These are phyloP conservation scores for Microcyclosporella mali DNA, from an alignment of 2,329 filamentous ascomycete species.

Conservation along the genomic window DNA sequence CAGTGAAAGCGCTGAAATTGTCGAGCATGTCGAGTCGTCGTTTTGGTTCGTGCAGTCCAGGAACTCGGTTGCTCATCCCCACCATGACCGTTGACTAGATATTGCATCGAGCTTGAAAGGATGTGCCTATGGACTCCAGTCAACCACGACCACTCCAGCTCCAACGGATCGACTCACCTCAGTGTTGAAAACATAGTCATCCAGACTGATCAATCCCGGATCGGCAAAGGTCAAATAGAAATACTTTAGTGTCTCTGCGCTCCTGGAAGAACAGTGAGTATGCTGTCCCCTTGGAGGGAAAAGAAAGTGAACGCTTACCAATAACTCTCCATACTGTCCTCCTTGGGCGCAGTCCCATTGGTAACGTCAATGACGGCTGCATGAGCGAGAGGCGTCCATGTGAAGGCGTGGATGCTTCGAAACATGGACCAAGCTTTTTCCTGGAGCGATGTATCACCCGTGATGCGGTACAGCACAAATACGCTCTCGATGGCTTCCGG, in stretches of 20 bases:
- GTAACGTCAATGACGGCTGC: constrained; percentile 63
- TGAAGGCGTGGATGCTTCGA: constrained; percentile 54
- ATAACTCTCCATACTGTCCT: constrained; percentile 68
- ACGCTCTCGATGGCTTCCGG: constrained; percentile 78
- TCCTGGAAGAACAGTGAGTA: constrained; percentile 28
- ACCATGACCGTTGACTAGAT: too few relatives aligned
- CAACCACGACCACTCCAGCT: too few relatives aligned
- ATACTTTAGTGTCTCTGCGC: constrained; percentile 63
- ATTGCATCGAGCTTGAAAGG: constrained; percentile 25
- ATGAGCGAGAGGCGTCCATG: constrained; percentile 57
- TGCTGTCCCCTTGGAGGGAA: too few relatives aligned
- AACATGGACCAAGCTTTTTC: constrained; percentile 73
- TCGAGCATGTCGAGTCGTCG: too few relatives aligned
- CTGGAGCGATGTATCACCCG: constrained; percentile 59
- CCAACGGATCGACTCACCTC: constrained; percentile 23
- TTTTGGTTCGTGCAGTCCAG: too few relatives aligned
- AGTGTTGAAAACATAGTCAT: constrained; percentile 46
- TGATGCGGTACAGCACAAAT: constrained; percentile 70
- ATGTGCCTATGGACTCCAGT: constrained; percentile 29
- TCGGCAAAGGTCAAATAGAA: constrained; percentile 59
- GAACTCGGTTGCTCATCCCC: too few relatives aligned
- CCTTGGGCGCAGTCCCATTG: constrained; percentile 34
- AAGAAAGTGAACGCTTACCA: constrained; percentile 35
- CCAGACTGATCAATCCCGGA: constrained; percentile 52
- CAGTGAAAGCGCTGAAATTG: too few relatives aligned